phyloP scores from a whole-genome alignment of 2,329 filamentous ascomycete genomes.

The Colletotrichum sidae region DNA sequence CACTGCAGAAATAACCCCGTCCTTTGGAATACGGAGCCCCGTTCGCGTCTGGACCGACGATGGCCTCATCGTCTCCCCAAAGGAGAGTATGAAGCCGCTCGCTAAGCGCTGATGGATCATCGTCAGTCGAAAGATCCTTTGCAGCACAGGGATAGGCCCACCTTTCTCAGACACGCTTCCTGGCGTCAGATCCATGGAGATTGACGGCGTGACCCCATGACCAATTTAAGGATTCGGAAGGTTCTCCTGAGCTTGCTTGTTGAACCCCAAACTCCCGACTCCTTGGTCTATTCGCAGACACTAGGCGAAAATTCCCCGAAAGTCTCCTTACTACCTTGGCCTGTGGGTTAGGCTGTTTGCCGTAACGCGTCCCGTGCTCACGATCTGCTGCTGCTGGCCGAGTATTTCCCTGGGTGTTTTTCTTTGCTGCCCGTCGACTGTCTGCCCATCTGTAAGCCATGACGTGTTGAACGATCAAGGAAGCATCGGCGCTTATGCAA shows the following conservation, averaged over 20 bases:
- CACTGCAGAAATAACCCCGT: conserved; percentile 20
- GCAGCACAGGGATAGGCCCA: neutral
- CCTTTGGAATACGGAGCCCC: conserved; percentile 1
- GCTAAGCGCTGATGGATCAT: conserved; percentile 17
- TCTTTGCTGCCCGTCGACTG: too few relatives aligned
- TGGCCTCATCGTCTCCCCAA: conserved; percentile 5
- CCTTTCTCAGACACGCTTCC: conserved; percentile 18
- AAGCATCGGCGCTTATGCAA: too few relatives aligned
- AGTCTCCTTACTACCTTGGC: too few relatives aligned
- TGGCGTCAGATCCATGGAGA: conserved; percentile 9
- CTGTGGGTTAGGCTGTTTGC: too few relatives aligned
- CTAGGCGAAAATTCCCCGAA: conserved; percentile 17
- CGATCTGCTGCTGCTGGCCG: too few relatives aligned
- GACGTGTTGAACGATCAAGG: too few relatives aligned
- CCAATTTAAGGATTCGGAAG: conserved; percentile 16
- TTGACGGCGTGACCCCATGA: conserved; percentile 13
- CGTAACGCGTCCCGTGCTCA: too few relatives aligned
- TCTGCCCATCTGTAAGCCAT: too few relatives aligned
- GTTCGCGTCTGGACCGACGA: conserved; percentile 6
- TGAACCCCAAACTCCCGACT: conserved; percentile 11
- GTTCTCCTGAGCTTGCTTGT: conserved; percentile 8
- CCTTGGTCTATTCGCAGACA: neutral
- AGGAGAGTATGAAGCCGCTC: conserved; percentile 4
- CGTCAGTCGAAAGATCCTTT: conserved; percentile 16
- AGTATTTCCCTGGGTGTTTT: too few relatives aligned